phyloP scores from a whole-genome alignment of 306 rosid species.

The Medicago lupulina region DNA sequence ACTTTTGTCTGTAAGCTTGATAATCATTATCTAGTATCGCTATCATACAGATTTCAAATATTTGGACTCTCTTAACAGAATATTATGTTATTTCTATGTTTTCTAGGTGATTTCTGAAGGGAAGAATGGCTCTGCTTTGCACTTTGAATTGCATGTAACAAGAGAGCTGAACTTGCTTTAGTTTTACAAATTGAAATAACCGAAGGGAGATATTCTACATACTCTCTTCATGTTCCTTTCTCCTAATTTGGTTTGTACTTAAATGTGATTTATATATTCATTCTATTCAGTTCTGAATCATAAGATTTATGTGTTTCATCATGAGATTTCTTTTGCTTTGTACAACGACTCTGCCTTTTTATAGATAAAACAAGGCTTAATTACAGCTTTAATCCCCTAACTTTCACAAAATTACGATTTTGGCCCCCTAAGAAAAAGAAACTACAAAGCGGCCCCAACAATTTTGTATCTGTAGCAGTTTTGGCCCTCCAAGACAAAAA shows the following conservation, averaged over 20 bases:
- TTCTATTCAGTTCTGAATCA: constrained; percentile 28
- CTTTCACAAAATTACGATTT: too few relatives aligned
- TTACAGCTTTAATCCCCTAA: too few relatives aligned
- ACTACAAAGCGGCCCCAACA: too few relatives aligned
- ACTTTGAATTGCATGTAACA: constrained; percentile 16
- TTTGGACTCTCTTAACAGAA: constrained; percentile 6
- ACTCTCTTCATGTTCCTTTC: constrained; percentile 30
- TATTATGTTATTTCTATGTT: constrained; percentile 9
- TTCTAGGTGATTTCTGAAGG: constrained; percentile 62
- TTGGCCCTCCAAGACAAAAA: too few relatives aligned
- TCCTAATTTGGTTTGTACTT: constrained; percentile 27
- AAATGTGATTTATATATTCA: constrained; percentile 12
- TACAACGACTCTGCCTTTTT: neutral
- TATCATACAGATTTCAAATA: neutral
- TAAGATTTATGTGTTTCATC: constrained; percentile 13
- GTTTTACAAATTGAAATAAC: constrained; percentile 55
- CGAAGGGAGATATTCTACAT: constrained; percentile 41
- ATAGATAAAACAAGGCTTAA: neutral
- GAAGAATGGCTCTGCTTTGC: constrained; percentile 39
- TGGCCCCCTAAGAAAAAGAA: too few relatives aligned
- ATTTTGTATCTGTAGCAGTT: too few relatives aligned
- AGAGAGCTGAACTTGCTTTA: constrained; percentile 36
- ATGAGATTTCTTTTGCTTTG: neutral
- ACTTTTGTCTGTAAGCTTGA: neutral
- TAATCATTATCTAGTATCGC: neutral